Percentiles rank a stretch among this genome's conserved stretches.
These are phyloP conservation scores for Prunus campanulata DNA, from an alignment of 306 rosid species.

Conservation along the genomic window DNA sequence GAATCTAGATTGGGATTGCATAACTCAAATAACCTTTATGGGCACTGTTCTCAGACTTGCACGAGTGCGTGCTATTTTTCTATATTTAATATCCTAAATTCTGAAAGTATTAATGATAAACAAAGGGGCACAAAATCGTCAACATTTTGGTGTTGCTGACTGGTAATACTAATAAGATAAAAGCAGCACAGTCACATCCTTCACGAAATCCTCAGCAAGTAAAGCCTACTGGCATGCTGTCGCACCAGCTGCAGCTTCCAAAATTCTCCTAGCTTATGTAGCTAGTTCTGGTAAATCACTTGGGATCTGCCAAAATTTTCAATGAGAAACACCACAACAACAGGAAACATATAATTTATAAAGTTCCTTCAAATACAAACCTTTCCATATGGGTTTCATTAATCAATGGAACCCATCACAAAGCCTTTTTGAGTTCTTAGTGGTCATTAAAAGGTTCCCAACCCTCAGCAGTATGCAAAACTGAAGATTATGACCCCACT, in stretches of 20 bases:
- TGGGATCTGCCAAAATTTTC: constrained; percentile 47
- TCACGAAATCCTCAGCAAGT: background rate
- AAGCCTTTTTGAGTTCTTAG: too few species aligned
- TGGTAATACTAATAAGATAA: background rate
- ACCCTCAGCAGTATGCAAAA: too few species aligned
- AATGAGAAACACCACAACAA: constrained; percentile 8
- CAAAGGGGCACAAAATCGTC: constrained; percentile 1
- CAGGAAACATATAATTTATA: too few species aligned
- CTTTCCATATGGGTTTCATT: constrained; percentile 60
- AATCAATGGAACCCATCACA: too few species aligned
- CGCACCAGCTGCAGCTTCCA: constrained; percentile 52
- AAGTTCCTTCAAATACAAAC: constrained; percentile 29
- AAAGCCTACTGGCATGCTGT: constrained; percentile 30
- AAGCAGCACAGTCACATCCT: background rate
- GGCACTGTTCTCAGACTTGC: too few species aligned
- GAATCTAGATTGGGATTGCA: too few species aligned
- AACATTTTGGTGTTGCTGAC: background rate
- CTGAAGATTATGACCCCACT: too few species aligned
- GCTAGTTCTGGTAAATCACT: constrained; percentile 56
- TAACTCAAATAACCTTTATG: too few species aligned
- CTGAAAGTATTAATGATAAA: background rate
- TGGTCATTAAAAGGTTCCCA: too few species aligned
- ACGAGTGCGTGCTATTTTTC: background rate
- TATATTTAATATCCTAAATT: background rate
- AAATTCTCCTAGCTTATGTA: constrained; percentile 65